Evolutionary conservation across 2,329 filamentous ascomycete species (phyloP), one percentile per base, ranked within the genome.

Genomic region (Aureobasidium sp.): DNA sequence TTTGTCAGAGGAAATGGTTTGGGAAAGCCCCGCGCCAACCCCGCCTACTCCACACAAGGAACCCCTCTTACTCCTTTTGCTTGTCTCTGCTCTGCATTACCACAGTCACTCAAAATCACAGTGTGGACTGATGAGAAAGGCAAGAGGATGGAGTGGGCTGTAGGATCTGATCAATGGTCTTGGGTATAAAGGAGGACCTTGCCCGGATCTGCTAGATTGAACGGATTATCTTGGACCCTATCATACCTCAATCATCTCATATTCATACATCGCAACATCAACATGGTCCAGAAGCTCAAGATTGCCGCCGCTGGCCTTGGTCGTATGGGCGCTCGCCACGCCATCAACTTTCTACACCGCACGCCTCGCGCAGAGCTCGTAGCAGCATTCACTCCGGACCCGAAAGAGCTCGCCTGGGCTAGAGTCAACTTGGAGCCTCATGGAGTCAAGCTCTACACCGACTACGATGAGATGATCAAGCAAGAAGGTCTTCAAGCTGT

Each of bases 301-400:
- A 69, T 81, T 63, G 79, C 72, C 57, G 76, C 77, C 54, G 77
- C 76, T 40, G 79, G 79, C 49, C 77, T 81, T 51, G 79, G 79
- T 33, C 77, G 79, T 64, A 81, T 81, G 77, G 79, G 79, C 50
- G 74, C 77, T 61, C 74, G 78, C n/a, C 79, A 81, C 69, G 79
- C 77, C 57, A 68, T 77, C 49, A 79, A 78, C 64, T 75, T 80
- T 61, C 69, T 79, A 51, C 68, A 77, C 60, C 71, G 72, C 29
- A 75, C 75, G 7, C 77, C 78, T 27, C 74, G 77, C 43, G 78
- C 79, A 43, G 69, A 79, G 53, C 74, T 82, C 31, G 75, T 80
- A 29, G 79, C 78, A 59, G 79, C 76, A 38, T 79, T 75, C 67
- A 76, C 76, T 4, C 77, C 77, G 8, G 78, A 79, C 49, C 65